Percentiles rank a stretch among this genome's conserved stretches.
Evolutionary conservation across 2,329 filamentous ascomycete genomes (phyloP).

Genomic region (Verticillium klebahnii): DNA sequence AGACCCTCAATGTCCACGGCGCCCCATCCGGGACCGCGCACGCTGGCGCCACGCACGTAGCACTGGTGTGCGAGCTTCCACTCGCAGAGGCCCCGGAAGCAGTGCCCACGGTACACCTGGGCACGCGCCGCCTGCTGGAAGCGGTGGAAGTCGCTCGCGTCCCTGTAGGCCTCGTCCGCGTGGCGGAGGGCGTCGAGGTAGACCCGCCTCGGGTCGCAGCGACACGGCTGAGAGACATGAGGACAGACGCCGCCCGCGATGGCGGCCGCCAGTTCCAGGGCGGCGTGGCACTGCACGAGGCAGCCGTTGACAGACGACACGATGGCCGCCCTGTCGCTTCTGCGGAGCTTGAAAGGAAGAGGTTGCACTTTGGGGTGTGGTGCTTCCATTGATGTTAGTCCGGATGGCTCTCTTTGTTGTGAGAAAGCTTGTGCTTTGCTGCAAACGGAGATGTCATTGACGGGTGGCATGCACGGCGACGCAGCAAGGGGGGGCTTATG

Average conservation of each 20-base stretch:
- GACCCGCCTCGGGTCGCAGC: neutral
- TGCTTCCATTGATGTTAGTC: neutral
- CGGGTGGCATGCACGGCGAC: neutral
- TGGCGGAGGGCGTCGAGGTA: constrained; percentile 11
- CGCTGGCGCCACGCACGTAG: constrained; percentile 15
- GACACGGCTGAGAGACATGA: neutral
- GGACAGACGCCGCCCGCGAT: neutral
- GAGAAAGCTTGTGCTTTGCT: neutral
- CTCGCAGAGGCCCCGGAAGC: constrained; percentile 14
- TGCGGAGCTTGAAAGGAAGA: neutral
- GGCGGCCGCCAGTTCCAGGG: neutral
- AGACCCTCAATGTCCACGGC: constrained; percentile 6
- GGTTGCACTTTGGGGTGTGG: neutral
- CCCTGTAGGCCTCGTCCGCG: constrained; percentile 13
- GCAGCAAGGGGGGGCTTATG: neutral
- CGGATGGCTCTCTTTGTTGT: neutral
- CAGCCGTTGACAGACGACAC: neutral
- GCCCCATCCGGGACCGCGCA: constrained; percentile 6
- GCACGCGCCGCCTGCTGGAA: constrained; percentile 15
- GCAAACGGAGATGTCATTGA: neutral
- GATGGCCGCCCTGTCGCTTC: neutral
- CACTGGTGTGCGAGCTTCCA: constrained; percentile 16
- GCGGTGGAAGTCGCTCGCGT: constrained; percentile 9
- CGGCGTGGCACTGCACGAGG: neutral
- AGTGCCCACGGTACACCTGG: constrained; percentile 18